phyloP scores from a whole-genome alignment of 257 asterid genomes.

The Gynochthodes officinalis region DNA sequence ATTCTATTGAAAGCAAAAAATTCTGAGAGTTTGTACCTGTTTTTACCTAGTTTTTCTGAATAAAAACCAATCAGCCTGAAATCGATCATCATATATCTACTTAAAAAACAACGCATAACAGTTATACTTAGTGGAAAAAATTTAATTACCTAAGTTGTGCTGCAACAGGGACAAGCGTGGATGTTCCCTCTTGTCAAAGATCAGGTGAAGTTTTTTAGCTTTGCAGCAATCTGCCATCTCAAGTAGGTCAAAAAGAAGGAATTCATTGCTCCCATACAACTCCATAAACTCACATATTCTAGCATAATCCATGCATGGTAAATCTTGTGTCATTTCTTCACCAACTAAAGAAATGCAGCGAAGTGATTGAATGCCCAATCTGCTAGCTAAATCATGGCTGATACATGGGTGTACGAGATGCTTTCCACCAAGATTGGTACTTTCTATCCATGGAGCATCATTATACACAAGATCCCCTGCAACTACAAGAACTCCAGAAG shows the following conservation, averaged over 20 bases:
- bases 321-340: conserved; percentile 82
- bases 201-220: conserved; percentile 81
- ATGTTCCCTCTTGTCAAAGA: conserved; percentile 93
- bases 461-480: conserved; percentile 80
- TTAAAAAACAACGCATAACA: background rate
- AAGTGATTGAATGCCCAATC: conserved; percentile 83
- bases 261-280: conserved; percentile 63
- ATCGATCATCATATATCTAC: background rate
- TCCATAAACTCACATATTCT: conserved; percentile 72
- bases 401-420: conserved; percentile 73
- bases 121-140: conserved; percentile 1
- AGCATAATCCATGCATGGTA: conserved; percentile 88
- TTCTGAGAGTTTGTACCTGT: background rate
- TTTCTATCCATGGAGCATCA: conserved; percentile 97
- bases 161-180: conserved; percentile 80
- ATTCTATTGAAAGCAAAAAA: background rate
- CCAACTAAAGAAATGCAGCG: conserved; percentile 82
- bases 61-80: conserved; percentile 15
- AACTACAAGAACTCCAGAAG: conserved; percentile 68
- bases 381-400: conserved; percentile 70
- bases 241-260: conserved; percentile 85
- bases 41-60: background rate
- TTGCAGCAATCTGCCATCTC: conserved; percentile 98
- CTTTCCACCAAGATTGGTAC: conserved; percentile 58
- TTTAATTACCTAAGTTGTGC: conserved; percentile 83